A percentile compares a stretch with the other conserved stretches of the same genome.
These are phyloP conservation scores for Puccinia novopanici DNA, from an alignment of 1,284 basidiomycete species.

Conservation along the genomic window DNA sequence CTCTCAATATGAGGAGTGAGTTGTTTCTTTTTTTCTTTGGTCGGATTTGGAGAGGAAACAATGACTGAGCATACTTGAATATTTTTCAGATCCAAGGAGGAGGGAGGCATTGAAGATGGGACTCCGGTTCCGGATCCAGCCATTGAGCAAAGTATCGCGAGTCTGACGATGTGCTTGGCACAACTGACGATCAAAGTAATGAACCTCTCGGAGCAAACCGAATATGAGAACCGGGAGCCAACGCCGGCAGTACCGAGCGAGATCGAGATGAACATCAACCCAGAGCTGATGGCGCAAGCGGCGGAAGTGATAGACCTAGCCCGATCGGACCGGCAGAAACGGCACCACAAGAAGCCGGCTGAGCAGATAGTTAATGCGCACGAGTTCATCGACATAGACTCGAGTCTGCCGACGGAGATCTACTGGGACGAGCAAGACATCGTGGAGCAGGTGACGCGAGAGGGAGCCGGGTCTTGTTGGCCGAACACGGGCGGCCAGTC, in stretches of 20 bases:
- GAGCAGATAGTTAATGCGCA: conserved; percentile 30
- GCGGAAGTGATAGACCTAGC: background rate
- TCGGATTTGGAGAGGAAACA: background rate
- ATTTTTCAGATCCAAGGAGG: conserved; percentile 10
- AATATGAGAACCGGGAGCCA: conserved; percentile 2
- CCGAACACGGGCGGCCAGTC: background rate
- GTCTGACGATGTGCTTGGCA: conserved; percentile 38
- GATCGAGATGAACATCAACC: conserved; percentile 5
- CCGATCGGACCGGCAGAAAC: background rate
- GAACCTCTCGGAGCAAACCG: conserved; percentile 31
- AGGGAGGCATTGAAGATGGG: background rate
- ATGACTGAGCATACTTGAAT: background rate
- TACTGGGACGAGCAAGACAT: conserved; percentile 40
- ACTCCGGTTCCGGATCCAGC: conserved; percentile 3
- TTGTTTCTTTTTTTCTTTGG: background rate
- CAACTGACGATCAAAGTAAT: conserved; percentile 47
- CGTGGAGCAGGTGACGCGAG: conserved; percentile 24
- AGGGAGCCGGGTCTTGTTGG: conserved; percentile 1
- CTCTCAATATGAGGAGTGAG: conserved; percentile 24
- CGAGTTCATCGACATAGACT: conserved; percentile 44
- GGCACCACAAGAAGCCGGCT: conserved; percentile 11
- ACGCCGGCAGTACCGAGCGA: conserved; percentile 7
- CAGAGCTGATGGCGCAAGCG: conserved; percentile 1
- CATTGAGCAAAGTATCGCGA: conserved; percentile 33
- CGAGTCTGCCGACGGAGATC: conserved; percentile 28